Base-by-base conservation (phyloP, 768 basidiomycete species). In the Mycena galopus region DNA sequence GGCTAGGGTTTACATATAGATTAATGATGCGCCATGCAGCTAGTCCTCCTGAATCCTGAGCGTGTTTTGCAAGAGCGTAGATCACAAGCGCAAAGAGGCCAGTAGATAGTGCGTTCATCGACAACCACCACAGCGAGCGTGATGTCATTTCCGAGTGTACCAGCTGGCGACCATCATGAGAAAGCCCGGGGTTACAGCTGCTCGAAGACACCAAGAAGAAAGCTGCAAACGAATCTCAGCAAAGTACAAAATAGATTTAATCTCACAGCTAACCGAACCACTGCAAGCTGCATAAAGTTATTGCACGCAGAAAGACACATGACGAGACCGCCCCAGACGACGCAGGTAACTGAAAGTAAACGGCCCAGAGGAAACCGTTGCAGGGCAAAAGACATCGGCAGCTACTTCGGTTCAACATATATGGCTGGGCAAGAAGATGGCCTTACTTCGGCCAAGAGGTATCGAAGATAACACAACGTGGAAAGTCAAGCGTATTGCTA, bases 401-500 rank as follows among this genome's bases (percentile, higher is more conserved):
- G 21, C 71, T 72, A 30, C 12, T 23, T 39, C 10, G 3, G 10
- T 21, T 55, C 19, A 55, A 51, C 30, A 61, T n/a, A 29, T 10
- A 14, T 4, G n/a, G 17, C 12, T 50, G 21, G 11, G 11, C 12
- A 10, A 44, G 23, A 30, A 27, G 35, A 32, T 11, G 27, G 23
- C 21, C 58, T 29, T 47, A 62, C 65, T 37, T 72, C 65, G 16
- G 60, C 65, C 35, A 72, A 19, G 65, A 72, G 57, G 27, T 63
- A 70, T 30, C 69, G 67, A 12, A 73, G 60, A 66, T 62, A 61
- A 35, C 62, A 70, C 21, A 62, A 12, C 21, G 56, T 65, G 32
- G 58, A 66, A 50, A 73, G 68, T 68, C 68, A 62, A 12, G 73
- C 63, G 29, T 65, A 70, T 50, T 70, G 73, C 63, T 73, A 68